These are phyloP conservation scores for Diaporthe nobilis DNA, from an alignment of 2,329 filamentous ascomycete species.

Conservation along the genomic window DNA sequence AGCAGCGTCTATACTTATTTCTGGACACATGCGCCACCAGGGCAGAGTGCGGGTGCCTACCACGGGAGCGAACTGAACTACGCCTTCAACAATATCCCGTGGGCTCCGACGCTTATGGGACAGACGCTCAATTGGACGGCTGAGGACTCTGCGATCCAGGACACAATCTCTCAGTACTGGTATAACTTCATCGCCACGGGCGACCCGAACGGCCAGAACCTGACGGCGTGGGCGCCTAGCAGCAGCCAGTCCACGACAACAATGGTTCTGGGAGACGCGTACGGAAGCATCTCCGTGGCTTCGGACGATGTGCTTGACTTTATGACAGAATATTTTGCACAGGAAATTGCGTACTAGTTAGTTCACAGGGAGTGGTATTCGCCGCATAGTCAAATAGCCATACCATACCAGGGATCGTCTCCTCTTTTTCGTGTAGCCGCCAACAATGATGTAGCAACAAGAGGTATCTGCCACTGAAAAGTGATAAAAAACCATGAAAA, in stretches of 20 bases:
- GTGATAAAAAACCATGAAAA: too few relatives aligned
- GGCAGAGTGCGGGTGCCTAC: conserved; percentile 46
- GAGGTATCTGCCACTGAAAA: too few relatives aligned
- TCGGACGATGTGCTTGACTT: conserved; percentile 32
- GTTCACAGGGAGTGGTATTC: background rate
- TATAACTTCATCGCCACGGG: conserved; percentile 39
- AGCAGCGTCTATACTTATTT: conserved; percentile 50
- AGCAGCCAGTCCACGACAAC: conserved; percentile 26
- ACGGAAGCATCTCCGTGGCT: conserved; percentile 12
- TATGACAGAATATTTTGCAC: conserved; percentile 14
- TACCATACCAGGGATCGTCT: too few relatives aligned
- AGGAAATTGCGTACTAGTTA: conserved; percentile 17
- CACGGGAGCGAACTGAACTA: conserved; percentile 52
- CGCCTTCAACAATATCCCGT: conserved; percentile 50
- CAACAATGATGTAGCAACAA: too few relatives aligned
- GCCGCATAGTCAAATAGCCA: too few relatives aligned
- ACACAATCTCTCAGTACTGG: conserved; percentile 44
- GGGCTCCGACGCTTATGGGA: conserved; percentile 34
- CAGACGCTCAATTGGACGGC: conserved; percentile 46
- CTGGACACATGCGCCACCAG: conserved; percentile 49
- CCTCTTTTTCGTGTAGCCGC: too few relatives aligned
- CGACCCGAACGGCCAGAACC: conserved; percentile 39
- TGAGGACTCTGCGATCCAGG: conserved; percentile 48
- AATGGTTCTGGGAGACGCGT: conserved; percentile 37
- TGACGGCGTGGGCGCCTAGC: conserved; percentile 42